These are phyloP conservation scores for Cicer yamashitae DNA, from an alignment of 306 rosid species.

Conservation along the genomic window DNA sequence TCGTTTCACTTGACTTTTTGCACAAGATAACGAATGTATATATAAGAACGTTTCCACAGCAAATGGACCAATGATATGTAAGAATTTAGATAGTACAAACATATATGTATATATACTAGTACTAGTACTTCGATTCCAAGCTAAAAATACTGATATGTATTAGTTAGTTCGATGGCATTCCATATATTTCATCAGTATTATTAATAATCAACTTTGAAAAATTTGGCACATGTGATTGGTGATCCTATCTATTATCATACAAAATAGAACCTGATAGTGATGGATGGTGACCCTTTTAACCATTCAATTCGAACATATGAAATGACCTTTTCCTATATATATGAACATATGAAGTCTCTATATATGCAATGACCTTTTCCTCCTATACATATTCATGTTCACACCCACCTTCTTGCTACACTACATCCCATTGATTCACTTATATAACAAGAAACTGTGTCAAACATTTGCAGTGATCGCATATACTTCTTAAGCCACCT, in stretches of 20 bases:
- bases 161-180: background rate
- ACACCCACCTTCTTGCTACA: slow-evolving; percentile 31
- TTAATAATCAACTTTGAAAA: slow-evolving; percentile 37
- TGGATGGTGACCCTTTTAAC: slow-evolving; percentile 38
- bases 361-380: slow-evolving; percentile 25
- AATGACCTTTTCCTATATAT: slow-evolving; percentile 21
- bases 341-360: background rate
- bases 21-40: too few species aligned
- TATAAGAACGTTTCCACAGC: background rate
- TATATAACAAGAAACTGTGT: slow-evolving; percentile 27
- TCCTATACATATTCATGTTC: slow-evolving; percentile 33
- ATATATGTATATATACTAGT: background rate
- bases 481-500: background rate
- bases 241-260: background rate
- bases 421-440: background rate
- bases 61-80: slow-evolving; percentile 15
- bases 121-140: background rate
- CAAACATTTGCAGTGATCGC: slow-evolving; percentile 24
- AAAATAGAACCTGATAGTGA: slow-evolving; percentile 34
- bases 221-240: slow-evolving; percentile 31
- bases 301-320: slow-evolving; percentile 48
- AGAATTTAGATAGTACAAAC: background rate
- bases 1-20: too few species aligned
- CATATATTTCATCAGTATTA: background rate
- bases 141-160: background rate